phyloP scores from a whole-genome alignment of 2,329 filamentous ascomycete species.

The Fusarium bulbicola region DNA sequence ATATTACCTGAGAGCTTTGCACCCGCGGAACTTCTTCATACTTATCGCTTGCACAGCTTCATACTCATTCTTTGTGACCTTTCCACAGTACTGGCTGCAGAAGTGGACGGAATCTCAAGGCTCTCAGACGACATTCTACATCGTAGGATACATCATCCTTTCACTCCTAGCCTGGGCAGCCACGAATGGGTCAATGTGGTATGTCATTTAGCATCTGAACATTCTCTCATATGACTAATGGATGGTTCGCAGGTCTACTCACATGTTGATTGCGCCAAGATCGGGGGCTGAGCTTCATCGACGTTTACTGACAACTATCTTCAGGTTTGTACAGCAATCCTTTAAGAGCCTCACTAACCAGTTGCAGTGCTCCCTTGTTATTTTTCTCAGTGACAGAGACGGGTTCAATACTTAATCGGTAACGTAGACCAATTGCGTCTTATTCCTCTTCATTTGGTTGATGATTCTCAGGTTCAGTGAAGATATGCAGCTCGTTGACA shows the following conservation, averaged over 20 bases:
- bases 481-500: background rate
- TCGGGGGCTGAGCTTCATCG: background rate
- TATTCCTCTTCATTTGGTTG: accelerated
- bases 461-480: background rate
- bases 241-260: background rate
- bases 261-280: background rate
- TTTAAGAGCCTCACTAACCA: background rate
- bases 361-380: background rate
- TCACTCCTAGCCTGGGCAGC: background rate
- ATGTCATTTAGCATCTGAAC: background rate
- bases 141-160: background rate
- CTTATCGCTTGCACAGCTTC: background rate
- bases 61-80: background rate
- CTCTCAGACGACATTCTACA: background rate
- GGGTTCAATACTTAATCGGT: background rate
- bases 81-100: background rate
- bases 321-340: background rate
- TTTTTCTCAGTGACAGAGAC: background rate
- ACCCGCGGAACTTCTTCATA: background rate
- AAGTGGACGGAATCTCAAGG: background rate
- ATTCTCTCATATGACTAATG: accelerated
- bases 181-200: background rate
- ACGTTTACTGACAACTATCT: background rate
- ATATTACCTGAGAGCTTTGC: background rate
- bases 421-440: accelerated